A percentile compares a stretch with the other conserved stretches of the same genome.
Evolutionary conservation across 257 asterid species (phyloP).

Genomic region (Solanum chiquidenum): DNA sequence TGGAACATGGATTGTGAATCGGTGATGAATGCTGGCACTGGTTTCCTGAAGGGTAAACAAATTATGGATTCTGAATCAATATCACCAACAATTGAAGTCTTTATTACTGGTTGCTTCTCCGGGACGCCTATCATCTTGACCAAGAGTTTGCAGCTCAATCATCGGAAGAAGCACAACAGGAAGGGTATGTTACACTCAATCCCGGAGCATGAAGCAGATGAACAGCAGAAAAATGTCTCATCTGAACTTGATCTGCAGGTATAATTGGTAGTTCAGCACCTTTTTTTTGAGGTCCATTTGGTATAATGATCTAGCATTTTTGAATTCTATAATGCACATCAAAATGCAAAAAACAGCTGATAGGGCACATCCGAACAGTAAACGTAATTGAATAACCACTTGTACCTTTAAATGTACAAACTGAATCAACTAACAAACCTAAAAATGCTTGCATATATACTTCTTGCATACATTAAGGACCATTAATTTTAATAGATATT

Average conservation of each 20-base stretch:
- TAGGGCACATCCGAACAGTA: not conserved
- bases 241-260: conserved; percentile 64
- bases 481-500: not conserved
- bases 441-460: not conserved
- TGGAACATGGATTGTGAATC: conserved; percentile 78
- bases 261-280: not conserved
- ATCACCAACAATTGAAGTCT: conserved; percentile 71
- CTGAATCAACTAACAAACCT: not conserved
- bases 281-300: not conserved
- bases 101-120: conserved; percentile 67
- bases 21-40: conserved; percentile 37
- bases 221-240: conserved; percentile 26
- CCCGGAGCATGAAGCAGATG: conserved; percentile 53
- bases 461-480: not conserved
- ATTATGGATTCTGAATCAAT: conserved; percentile 29
- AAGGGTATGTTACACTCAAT: conserved; percentile 52
- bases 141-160: conserved; percentile 56
- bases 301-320: not conserved
- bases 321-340: not conserved
- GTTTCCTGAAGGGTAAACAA: conserved; percentile 67
- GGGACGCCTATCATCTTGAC: conserved; percentile 75
- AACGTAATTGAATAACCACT: not conserved
- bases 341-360: not conserved
- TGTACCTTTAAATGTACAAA: not conserved
- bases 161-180: conserved; percentile 47